Base-by-base conservation (phyloP, 140 eudicot genomes). In the Oenanthe javanica region DNA sequence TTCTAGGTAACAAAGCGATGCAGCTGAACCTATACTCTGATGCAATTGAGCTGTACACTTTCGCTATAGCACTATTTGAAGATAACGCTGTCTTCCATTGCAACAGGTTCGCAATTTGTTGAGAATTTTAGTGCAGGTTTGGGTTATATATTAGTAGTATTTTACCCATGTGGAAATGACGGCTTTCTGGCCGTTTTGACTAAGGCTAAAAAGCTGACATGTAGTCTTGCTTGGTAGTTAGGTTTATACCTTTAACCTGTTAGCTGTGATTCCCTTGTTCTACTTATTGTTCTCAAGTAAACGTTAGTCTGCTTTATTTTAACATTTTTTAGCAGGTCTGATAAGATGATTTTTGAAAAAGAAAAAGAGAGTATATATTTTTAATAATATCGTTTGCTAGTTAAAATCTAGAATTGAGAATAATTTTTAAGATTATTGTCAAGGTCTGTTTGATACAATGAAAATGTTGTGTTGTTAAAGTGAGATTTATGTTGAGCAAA, bases 1-100 rank as follows among this genome's bases (percentile, higher is more conserved):
- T 54, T 82, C 54, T 40, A 94, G 98, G 97, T 81, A 93, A 93
- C 92, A 91, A 87, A 84, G 96, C 88, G 80, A 87, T 93, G 97
- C 97, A 91, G 85, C 82, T 91, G 64, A 89, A 89, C 81, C 78
- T 51, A 55, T 94, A 87, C 82, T 0, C 70, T 5, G 90, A 92
- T 66, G 97, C 98, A 52, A 84, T 94, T 66, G 97, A 94, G 87
- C 88, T 91, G 38, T 94, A 94, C 89, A 85, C 94, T 54, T 82
- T 89, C 72, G 97, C 98, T 43, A 88, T 93, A 78, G 93, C 96
- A 63, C 88, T 93, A 71, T 40, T 83, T 86, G 88, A 86, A 72
- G 87, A 85, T 79, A 93, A 91, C 87, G 98, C 96, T 76, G 92
- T 93, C 81, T 93, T 88, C 85, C 91, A 93, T 77, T 91, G 97